Percentiles rank a stretch among this genome's conserved stretches.
These are phyloP conservation scores for Achaetomium macrosporum DNA, from an alignment of 2,329 filamentous ascomycete species.

Conservation along the genomic window DNA sequence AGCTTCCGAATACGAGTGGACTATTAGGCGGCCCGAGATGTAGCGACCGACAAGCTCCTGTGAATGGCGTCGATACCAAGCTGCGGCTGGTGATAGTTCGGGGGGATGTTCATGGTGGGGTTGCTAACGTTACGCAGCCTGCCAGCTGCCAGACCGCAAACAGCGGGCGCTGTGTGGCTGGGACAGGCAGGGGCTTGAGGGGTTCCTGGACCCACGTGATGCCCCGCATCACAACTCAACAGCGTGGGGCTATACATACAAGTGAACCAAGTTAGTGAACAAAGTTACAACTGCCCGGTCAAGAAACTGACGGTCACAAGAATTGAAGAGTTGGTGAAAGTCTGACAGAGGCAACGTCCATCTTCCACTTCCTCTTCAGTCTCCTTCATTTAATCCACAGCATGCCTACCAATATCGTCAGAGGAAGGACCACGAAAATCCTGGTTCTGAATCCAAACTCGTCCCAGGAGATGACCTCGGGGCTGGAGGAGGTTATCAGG, in stretches of 20 bases:
- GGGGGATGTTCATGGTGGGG: conserved; percentile 24
- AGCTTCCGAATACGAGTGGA: not conserved
- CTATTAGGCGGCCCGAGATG: not conserved
- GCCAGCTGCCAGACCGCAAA: conserved; percentile 12
- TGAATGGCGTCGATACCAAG: conserved; percentile 5
- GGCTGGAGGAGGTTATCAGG: conserved; percentile 48
- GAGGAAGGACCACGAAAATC: conserved; percentile 43
- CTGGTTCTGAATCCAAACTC: conserved; percentile 79
- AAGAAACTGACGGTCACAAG: too few relatives aligned
- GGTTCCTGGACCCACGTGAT: conserved; percentile 22
- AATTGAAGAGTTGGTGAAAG: too few relatives aligned
- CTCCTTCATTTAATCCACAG: not conserved
- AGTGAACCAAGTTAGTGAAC: too few relatives aligned
- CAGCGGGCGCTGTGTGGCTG: conserved; percentile 17
- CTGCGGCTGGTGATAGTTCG: conserved; percentile 13
- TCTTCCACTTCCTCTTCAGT: not conserved
- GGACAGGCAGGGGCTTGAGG: conserved; percentile 1
- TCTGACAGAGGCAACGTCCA: not conserved
- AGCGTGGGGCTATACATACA: not conserved
- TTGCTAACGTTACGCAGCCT: conserved; percentile 5
- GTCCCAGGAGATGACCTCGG: conserved; percentile 64
- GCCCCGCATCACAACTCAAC: conserved; percentile 19
- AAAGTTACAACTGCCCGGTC: too few relatives aligned
- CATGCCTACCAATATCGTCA: conserved; percentile 29
- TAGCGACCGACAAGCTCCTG: not conserved